Evolutionary conservation across 768 basidiomycete genomes (phyloP).

Genomic region (Lactarius quietus): DNA sequence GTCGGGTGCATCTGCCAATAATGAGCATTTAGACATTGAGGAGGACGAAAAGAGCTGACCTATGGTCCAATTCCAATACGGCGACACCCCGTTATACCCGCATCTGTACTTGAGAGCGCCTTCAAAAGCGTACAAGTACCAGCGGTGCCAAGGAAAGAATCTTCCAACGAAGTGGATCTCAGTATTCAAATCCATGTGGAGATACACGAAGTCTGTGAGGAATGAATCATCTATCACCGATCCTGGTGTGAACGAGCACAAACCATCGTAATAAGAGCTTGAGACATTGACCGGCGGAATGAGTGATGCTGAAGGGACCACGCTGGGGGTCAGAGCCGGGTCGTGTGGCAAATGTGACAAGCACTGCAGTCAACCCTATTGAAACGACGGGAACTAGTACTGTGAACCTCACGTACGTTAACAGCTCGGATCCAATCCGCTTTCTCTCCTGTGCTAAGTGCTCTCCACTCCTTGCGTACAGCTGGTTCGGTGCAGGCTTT

Average conservation of each 20-base stretch:
- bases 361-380: constrained; percentile 11
- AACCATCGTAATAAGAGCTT: constrained; percentile 26
- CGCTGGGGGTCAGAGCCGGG: too few relatives aligned
- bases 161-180: constrained; percentile 29
- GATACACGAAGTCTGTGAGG: constrained; percentile 25
- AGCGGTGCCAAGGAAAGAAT: constrained; percentile 34
- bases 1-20: constrained; percentile 26
- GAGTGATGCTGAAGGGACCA: too few relatives aligned
- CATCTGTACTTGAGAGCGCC: constrained; percentile 27
- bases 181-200: too few relatives aligned
- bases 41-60: constrained; percentile 12
- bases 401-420: constrained; percentile 20
- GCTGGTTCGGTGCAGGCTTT: constrained; percentile 22
- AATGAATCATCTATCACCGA: neutral
- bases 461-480: constrained; percentile 29
- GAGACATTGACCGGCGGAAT: too few relatives aligned
- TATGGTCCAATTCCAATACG: constrained; percentile 34
- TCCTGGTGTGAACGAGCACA: neutral
- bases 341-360: too few relatives aligned
- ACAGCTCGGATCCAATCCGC: too few relatives aligned
- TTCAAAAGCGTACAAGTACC: constrained; percentile 28
- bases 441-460: too few relatives aligned
- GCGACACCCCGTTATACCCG: constrained; percentile 27
- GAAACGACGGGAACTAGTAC: neutral
- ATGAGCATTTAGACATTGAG: neutral